Base-by-base conservation (phyloP, 2,329 filamentous ascomycete genomes). In the Fulvia fulva region DNA sequence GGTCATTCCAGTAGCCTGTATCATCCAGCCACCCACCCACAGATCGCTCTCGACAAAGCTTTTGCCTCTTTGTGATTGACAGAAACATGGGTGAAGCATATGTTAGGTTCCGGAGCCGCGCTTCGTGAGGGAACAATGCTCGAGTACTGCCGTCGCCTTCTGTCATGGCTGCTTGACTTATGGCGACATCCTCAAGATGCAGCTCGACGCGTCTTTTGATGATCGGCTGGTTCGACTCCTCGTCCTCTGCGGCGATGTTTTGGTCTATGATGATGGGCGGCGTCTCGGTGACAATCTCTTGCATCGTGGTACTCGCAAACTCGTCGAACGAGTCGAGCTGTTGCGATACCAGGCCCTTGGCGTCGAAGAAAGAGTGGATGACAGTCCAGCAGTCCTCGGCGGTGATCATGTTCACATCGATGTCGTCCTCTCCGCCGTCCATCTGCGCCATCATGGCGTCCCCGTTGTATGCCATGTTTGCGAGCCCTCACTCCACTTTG, bases 281-380 rank as follows among this genome's bases (percentile, higher is more conserved):
- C 73, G 96, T 93, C 75, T 97, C 94, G 69, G 91, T 87, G 59
- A 99, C 89, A 60, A 99, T 85, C 68, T 96, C 90, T 71, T 97
- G 92, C 76, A 99, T 93, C 0, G 92, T 97, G 22, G 90, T 91
- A 60, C 88, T 87, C 57, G 94, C 92, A 71, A 99, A 99, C 73
- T 97, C 92, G 77, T 99, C 91, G 77, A 96, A 99, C 0, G 95
- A 99, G 74, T 97, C 93, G 63, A 97, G 87, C 79, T 99, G 94
- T 77, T 99, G 93, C 16, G 94, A 96, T 22, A 96, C 94, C 30
- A 99, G 83, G 70, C 94, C 93, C 77, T 97, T 99, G 63, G 87
- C 84, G 68, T 97, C 91, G 78, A 99, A 99, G 80, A 97, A 97
- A 9, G 94, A 89, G 57, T 90, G 91, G 73, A 99, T 97, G 71